These are phyloP conservation scores for Phytophthora nicotianae DNA, from an alignment of 352 stramenopile genomes.

Conservation along the genomic window DNA sequence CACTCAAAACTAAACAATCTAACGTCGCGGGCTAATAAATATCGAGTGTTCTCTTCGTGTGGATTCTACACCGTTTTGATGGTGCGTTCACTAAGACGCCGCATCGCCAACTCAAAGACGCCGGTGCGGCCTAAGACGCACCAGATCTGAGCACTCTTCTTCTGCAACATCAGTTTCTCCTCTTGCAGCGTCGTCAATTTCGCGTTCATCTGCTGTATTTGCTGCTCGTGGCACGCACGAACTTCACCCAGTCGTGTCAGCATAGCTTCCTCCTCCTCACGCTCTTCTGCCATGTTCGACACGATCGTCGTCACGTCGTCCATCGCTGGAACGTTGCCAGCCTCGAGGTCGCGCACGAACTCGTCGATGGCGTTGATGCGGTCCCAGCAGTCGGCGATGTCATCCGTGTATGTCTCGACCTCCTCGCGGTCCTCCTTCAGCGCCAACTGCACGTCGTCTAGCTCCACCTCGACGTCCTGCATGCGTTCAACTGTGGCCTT, in stretches of 20 bases:
- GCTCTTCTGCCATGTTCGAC: slow-evolving; percentile 41
- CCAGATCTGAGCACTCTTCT: slow-evolving; percentile 41
- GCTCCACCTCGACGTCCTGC: slow-evolving; percentile 27
- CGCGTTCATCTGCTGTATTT: slow-evolving; percentile 13
- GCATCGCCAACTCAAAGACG: slow-evolving; percentile 33
- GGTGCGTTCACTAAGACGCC: slow-evolving; percentile 25
- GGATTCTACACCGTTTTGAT: slow-evolving; percentile 28
- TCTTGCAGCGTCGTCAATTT: slow-evolving; percentile 20
- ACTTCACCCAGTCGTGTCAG: slow-evolving; percentile 32
- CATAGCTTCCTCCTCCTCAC: slow-evolving; percentile 38
- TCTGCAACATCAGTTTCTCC: slow-evolving; percentile 34
- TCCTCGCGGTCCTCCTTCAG: slow-evolving; percentile 41
- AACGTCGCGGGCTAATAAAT: slow-evolving; percentile 30
- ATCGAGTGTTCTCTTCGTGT: not conserved
- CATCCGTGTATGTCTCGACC: slow-evolving; percentile 43
- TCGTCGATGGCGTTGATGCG: slow-evolving; percentile 46
- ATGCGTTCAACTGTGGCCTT: slow-evolving; percentile 28
- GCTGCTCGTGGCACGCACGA: slow-evolving; percentile 32
- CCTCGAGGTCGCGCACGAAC: slow-evolving; percentile 38
- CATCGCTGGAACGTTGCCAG: slow-evolving; percentile 34
- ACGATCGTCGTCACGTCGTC: slow-evolving; percentile 26
- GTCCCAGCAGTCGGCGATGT: slow-evolving; percentile 45
- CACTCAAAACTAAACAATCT: not conserved
- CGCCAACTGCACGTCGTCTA: slow-evolving; percentile 32
- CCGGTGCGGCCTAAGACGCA: slow-evolving; percentile 36